Base-by-base conservation (phyloP, 2,329 filamentous ascomycete species). In the Colletotrichum brevisporum region DNA sequence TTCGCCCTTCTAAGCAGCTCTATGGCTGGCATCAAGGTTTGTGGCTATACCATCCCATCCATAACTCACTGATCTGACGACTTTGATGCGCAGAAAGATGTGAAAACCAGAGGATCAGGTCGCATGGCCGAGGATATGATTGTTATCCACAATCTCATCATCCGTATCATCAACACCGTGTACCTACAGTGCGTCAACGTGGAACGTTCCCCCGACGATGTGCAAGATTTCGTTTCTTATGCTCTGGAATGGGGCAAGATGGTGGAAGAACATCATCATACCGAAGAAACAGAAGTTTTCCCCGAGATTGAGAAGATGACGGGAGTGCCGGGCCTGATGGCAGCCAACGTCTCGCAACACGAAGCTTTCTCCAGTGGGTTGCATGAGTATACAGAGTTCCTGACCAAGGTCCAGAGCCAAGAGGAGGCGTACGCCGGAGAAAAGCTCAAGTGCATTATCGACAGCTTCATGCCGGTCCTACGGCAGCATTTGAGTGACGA, bases 401-500 rank as follows among this genome's bases (percentile, higher is more conserved):
- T 81, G 9, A 67, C 73, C 2, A 74, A 67, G 10, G 74, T 80
- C 2, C 74, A 71, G 9, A 74, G 67, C 12, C 74, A 71, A 6
- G 73, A 75, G 36, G 75, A 77, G 12, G 60, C 73, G 18, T 80
- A 78, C 48, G 75, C 79, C 58, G 81, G 79, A 0, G 50, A 67
- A 1, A 78, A 73, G 56, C 65, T 83, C 3, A 69, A 65, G 16
- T 16, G 26, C 6, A 73, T 81, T 21, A 76, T 83, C 54, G 79
- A 83, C 72, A 66, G 50, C 1, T 83, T 84, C 58, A 80, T 76
- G 43, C 73, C 75, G 0, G 69, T 71, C 4, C 70, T 84, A 62
- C 71, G 72, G 45, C 59, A 74, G 43, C 83, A 84, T 69, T 72
- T 84, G 12, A 71, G 69, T 3, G 77, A 82, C 6, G 82, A 85